A percentile compares a stretch with the other conserved stretches of the same genome.
These are phyloP conservation scores for Serendipita sp. DNA, from an alignment of 768 basidiomycete species.

Conservation along the genomic window DNA sequence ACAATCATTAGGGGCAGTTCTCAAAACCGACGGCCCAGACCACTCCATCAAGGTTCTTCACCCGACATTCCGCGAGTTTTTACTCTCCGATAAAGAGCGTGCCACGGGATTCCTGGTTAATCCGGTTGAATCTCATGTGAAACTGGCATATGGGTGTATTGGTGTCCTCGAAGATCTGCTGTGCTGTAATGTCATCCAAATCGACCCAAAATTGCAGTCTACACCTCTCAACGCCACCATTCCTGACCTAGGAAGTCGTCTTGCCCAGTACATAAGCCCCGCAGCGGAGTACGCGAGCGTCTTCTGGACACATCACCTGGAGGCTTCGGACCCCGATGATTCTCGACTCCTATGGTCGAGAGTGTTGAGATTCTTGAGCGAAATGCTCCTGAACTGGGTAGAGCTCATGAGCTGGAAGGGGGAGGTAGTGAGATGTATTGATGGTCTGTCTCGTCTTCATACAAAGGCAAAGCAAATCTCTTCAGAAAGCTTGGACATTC, in stretches of 20 bases:
- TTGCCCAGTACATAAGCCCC: background rate
- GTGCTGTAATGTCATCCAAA: background rate
- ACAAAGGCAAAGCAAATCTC: too few species aligned
- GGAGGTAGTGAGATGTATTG: background rate
- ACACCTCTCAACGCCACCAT: background rate
- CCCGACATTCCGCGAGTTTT: slow-evolving; percentile 1
- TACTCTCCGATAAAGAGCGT: background rate
- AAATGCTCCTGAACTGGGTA: background rate
- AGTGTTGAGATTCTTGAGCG: background rate
- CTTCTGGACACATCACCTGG: background rate
- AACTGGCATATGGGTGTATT: background rate
- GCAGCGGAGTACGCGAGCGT: background rate
- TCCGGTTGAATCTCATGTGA: background rate
- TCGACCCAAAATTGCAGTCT: background rate
- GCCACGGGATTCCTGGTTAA: background rate
- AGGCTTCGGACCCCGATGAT: background rate
- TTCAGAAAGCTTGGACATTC: background rate
- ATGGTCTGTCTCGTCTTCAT: background rate
- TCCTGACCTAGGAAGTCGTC: background rate
- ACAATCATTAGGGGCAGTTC: background rate
- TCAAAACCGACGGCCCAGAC: background rate
- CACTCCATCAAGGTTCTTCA: background rate
- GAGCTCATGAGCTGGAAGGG: slow-evolving; percentile 3
- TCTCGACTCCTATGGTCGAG: background rate
- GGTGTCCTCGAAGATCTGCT: background rate